Base-by-base conservation (phyloP, 495 filamentous ascomycete genomes). In the Podospora comata region DNA sequence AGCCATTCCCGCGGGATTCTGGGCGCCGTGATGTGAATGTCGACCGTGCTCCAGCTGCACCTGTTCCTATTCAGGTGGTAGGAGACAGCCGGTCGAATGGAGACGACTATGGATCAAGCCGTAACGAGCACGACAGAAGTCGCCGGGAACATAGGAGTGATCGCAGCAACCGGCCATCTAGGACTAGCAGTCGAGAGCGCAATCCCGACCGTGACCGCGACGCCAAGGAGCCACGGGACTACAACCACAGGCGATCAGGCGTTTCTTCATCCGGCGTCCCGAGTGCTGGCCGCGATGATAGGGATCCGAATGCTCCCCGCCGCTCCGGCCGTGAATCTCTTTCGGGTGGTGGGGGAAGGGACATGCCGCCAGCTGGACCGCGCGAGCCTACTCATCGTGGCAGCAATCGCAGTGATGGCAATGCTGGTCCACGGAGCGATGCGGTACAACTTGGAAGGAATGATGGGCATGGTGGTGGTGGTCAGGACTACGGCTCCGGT, bases 171-270 rank as follows among this genome's bases (percentile, higher is more conserved):
- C 75, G 82, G 19, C 62, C 73, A 13, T 82, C 81, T 3, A 75
- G 80, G 11, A 76, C 82, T 26, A 82, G 65, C 66, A 85, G 81
- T 66, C 77, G 79, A 20, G 80, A 83, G 62, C 79, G 79, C 44
- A 34, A 44, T 18, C 23, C 44, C 5, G 61, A 63, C 16, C 39
- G 65, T 34, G 65, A 62, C 1, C 74, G 78, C 53, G 79, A 81
- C 16, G 48, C 54, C 13, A 83, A 83, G 65, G 79, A 83, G 1
- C 71, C 76, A 34, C 75, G 77, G n/a, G 69, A 70, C 2, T 60
- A 76, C n/a, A 72, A 71, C 28, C 78, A 81, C 57, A 70, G 77
- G 48, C 72, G 79, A 19, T 70, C 76, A 16, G 77, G 67, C 68
- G 78, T 66, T 15, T 39, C 73, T 15, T 54, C 71, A 11, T 44